These are phyloP conservation scores for Hyaloperonospora brassicae DNA, from an alignment of 352 stramenopile species.

Conservation along the genomic window DNA sequence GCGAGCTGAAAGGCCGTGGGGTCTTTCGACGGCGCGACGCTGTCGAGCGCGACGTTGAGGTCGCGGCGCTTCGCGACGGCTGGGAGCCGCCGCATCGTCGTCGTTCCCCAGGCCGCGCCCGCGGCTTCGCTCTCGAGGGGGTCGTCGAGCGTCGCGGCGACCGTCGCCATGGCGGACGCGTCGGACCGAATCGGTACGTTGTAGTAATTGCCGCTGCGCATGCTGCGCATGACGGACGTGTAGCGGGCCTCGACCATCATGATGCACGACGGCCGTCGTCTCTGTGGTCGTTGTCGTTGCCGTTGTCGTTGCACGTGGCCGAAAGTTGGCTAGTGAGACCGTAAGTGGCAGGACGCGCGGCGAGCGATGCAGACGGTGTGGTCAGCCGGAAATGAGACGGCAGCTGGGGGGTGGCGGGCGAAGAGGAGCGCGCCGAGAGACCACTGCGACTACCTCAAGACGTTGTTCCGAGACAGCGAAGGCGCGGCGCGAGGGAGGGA, in stretches of 20 bases:
- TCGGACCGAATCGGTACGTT: slow-evolving; percentile 37
- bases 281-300: slow-evolving; percentile 5
- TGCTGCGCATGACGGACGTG: slow-evolving; percentile 49
- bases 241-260: slow-evolving; percentile 38
- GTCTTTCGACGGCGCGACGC: slow-evolving; percentile 24
- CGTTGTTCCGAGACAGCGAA: slow-evolving; percentile 5
- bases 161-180: slow-evolving; percentile 13
- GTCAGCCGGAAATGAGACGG: not conserved
- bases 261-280: slow-evolving; percentile 2
- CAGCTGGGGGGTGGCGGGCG: too few species aligned
- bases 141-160: slow-evolving; percentile 11
- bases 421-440: not conserved
- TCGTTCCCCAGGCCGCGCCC: slow-evolving; percentile 34
- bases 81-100: slow-evolving; percentile 34
- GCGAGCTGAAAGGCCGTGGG: slow-evolving; percentile 34
- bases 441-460: slow-evolving; percentile 17
- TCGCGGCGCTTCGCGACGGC: slow-evolving; percentile 25
- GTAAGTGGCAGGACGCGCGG: slow-evolving; percentile 4
- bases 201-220: slow-evolving; percentile 55
- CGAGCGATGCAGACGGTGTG: slow-evolving; percentile 5
- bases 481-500: slow-evolving; percentile 8
- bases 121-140: slow-evolving; percentile 20
- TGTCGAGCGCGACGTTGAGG: slow-evolving; percentile 38
- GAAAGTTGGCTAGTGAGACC: slow-evolving; percentile 19
- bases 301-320: slow-evolving; percentile 4